Percentiles rank a stretch among this genome's conserved stretches.
Conservation (phyloP, 192 early-diverging fungal genomes). For the Borealophlyctis nickersoniae region DNA sequence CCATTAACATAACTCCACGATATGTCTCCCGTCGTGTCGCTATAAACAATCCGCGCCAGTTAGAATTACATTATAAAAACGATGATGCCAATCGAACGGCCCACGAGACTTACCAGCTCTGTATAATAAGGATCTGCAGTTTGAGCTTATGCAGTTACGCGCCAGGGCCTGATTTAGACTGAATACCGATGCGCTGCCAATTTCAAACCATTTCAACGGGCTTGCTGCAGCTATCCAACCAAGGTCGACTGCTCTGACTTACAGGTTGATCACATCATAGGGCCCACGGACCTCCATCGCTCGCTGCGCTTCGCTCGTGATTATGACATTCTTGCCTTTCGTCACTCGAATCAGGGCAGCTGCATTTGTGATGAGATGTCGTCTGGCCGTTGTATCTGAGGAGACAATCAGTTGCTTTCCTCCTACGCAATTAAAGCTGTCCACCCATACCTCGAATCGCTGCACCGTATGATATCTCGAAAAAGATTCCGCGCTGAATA, state of each 20-base stretch:
- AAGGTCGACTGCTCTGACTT: conserved; percentile 18
- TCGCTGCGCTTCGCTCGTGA: conserved; percentile 64
- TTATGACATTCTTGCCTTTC: conserved; percentile 73
- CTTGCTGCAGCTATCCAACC: background rate
- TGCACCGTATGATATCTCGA: conserved; percentile 72
- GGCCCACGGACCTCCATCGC: conserved; percentile 73
- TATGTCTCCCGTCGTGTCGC: conserved; percentile 49
- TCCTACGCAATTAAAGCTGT: conserved; percentile 6
- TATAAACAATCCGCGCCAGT: conserved; percentile 14
- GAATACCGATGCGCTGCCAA: conserved; percentile 53
- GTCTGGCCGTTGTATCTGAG: conserved; percentile 57
- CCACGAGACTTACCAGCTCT: conserved; percentile 40
- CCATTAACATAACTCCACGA: conserved; percentile 43
- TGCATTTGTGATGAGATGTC: conserved; percentile 66
- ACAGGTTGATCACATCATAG: conserved; percentile 79
- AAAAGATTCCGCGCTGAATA: conserved; percentile 70
- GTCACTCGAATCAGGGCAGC: conserved; percentile 63
- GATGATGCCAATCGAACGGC: background rate
- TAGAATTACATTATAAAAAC: background rate
- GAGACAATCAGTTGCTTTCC: background rate
- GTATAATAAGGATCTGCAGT: conserved; percentile 50
- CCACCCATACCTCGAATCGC: conserved; percentile 55
- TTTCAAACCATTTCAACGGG: background rate
- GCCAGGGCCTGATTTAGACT: conserved; percentile 56
- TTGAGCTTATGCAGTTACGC: conserved; percentile 52